phyloP scores from a whole-genome alignment of 2,329 filamentous ascomycete species.

The Bipolaris gigantea region DNA sequence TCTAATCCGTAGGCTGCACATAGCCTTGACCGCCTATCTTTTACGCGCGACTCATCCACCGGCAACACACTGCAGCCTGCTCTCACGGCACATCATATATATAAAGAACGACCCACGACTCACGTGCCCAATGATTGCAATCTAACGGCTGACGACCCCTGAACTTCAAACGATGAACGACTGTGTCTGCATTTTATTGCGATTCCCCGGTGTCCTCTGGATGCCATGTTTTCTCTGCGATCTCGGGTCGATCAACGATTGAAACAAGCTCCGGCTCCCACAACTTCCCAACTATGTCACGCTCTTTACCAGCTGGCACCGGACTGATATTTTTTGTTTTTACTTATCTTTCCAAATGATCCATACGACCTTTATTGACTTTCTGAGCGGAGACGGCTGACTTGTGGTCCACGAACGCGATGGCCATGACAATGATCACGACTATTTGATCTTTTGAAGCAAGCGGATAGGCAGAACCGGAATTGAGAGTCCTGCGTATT shows the following conservation, averaged over 20 bases:
- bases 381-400: constrained; percentile 28
- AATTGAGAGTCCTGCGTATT: constrained; percentile 11
- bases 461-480: constrained; percentile 12
- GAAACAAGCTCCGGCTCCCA: constrained; percentile 19
- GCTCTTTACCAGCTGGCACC: constrained; percentile 27
- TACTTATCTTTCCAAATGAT: constrained; percentile 21
- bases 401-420: constrained; percentile 27
- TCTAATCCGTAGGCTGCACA: constrained; percentile 19
- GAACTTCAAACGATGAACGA: constrained; percentile 39
- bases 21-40: constrained; percentile 20
- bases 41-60: constrained; percentile 29
- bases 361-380: constrained; percentile 24
- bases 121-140: constrained; percentile 37
- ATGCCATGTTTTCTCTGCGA: constrained; percentile 39
- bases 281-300: constrained; percentile 34
- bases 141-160: constrained; percentile 40
- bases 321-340: constrained; percentile 16
- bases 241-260: constrained; percentile 13
- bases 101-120: constrained; percentile 34
- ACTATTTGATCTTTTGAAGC: constrained; percentile 15
- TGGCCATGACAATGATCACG: constrained; percentile 28
- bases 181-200: constrained; percentile 34
- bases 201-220: constrained; percentile 43
- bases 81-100: constrained; percentile 34
- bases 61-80: constrained; percentile 28